Evolutionary conservation across 768 basidiomycete species (phyloP).

Genomic region (Amanita inopinata): DNA sequence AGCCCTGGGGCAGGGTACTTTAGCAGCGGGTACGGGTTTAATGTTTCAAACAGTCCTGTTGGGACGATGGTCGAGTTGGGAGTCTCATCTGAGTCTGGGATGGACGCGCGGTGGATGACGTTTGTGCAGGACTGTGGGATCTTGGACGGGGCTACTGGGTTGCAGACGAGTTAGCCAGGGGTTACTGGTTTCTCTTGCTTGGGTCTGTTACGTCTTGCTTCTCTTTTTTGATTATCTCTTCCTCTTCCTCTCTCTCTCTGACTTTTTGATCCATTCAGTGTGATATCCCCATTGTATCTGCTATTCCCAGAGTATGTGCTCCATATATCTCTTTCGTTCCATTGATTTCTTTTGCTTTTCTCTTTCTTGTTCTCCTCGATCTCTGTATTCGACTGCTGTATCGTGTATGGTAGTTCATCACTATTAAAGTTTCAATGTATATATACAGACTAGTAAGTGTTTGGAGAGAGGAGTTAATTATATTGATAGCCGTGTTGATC

Average conservation of each 20-base stretch:
- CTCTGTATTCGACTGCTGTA: too few species aligned
- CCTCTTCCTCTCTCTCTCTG: neutral
- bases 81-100: conserved; percentile 32
- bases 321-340: neutral
- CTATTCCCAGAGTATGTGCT: neutral
- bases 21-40: neutral
- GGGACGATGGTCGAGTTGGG: conserved; percentile 34
- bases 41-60: conserved; percentile 7
- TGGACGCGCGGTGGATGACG: conserved; percentile 39
- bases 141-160: conserved; percentile 21
- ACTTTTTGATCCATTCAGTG: too few species aligned
- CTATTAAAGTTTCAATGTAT: too few species aligned
- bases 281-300: neutral
- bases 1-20: neutral
- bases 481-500: too few species aligned
- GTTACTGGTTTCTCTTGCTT: too few species aligned
- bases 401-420: too few species aligned
- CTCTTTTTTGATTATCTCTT: neutral
- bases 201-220: too few species aligned
- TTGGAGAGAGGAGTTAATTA: too few species aligned
- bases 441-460: too few species aligned
- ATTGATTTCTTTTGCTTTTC: neutral
- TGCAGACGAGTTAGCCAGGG: too few species aligned
- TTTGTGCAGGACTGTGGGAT: conserved; percentile 44
- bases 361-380: neutral